These are phyloP conservation scores for Uronychia binucleata DNA, from an alignment of 73 alveolate genomes.

Conservation along the genomic window DNA sequence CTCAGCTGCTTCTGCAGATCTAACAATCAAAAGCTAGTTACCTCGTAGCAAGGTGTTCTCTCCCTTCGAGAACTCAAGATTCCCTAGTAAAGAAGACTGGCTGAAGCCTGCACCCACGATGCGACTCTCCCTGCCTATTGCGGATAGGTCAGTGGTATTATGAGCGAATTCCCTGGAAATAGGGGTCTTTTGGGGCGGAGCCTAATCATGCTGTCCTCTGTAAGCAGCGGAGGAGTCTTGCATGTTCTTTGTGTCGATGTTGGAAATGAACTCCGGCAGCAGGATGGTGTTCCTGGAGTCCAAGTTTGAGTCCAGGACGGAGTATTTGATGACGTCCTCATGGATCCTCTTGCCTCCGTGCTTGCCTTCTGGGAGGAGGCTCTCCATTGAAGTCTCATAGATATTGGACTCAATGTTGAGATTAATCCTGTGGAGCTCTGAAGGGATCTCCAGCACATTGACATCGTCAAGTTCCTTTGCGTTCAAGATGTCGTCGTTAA, in stretches of 20 bases:
- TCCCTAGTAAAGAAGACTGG: background rate
- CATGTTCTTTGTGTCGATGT: background rate
- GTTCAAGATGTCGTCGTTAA: slow-evolving; percentile 39
- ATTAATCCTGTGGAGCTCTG: slow-evolving; percentile 46
- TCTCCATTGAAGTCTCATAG: slow-evolving; percentile 53
- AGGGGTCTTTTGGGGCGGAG: background rate
- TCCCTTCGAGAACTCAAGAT: background rate
- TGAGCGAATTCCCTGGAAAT: background rate
- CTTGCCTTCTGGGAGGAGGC: slow-evolving; percentile 10
- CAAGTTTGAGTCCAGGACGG: background rate
- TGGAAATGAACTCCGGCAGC: background rate
- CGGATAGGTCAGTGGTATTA: background rate
- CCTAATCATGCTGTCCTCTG: background rate
- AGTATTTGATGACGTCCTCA: background rate
- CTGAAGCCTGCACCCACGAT: background rate
- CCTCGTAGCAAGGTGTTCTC: background rate
- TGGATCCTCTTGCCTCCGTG: background rate
- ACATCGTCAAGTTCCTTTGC: slow-evolving; percentile 57
- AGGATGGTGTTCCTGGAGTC: background rate
- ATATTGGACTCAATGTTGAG: slow-evolving; percentile 49
- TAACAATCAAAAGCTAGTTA: background rate
- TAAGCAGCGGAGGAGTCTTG: background rate
- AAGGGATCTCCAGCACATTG: slow-evolving; percentile 60
- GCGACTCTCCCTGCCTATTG: background rate
- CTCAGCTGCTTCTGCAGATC: background rate